Conservation (phyloP, 2,329 filamentous ascomycete genomes). For the Allantophomopsis lycopodina region DNA sequence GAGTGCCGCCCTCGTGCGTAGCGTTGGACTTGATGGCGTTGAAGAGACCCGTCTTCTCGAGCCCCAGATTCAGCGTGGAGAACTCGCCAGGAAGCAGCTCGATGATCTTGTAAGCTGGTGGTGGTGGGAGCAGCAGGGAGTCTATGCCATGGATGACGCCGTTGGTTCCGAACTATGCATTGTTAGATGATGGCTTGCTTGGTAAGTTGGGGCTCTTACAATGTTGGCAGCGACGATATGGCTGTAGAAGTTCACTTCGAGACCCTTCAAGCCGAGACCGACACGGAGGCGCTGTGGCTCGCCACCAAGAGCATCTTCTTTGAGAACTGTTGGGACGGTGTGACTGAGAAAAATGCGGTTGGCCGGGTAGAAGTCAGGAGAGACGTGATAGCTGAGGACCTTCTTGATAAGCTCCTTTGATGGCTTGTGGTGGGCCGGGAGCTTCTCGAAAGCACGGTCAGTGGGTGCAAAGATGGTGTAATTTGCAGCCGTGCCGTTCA, state of each 20-base stretch:
- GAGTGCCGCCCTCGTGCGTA: constrained; percentile 47
- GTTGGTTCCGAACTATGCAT: constrained; percentile 51
- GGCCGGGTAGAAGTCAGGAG: constrained; percentile 51
- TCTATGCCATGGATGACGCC: constrained; percentile 72
- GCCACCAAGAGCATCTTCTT: constrained; percentile 43
- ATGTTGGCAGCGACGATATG: constrained; percentile 58
- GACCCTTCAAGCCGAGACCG: constrained; percentile 44
- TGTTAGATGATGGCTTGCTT: background rate
- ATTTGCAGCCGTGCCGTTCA: constrained; percentile 64
- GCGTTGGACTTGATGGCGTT: constrained; percentile 38
- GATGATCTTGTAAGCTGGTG: constrained; percentile 48
- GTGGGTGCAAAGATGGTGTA: constrained; percentile 73
- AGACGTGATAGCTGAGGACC: constrained; percentile 64
- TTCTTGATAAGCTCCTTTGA: constrained; percentile 57
- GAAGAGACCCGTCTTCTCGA: constrained; percentile 60
- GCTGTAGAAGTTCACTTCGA: constrained; percentile 66
- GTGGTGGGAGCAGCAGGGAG: constrained; percentile 63
- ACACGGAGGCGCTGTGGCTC: constrained; percentile 61
- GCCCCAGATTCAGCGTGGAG: constrained; percentile 64
- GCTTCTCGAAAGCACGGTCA: constrained; percentile 58
- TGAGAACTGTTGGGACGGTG: constrained; percentile 59
- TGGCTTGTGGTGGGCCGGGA: constrained; percentile 42
- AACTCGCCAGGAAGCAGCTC: constrained; percentile 54
- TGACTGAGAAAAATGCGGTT: constrained; percentile 52
- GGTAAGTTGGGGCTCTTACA: constrained; percentile 27